phyloP scores from a whole-genome alignment of 169 alveolate species.

The Plasmodium malariae region DNA sequence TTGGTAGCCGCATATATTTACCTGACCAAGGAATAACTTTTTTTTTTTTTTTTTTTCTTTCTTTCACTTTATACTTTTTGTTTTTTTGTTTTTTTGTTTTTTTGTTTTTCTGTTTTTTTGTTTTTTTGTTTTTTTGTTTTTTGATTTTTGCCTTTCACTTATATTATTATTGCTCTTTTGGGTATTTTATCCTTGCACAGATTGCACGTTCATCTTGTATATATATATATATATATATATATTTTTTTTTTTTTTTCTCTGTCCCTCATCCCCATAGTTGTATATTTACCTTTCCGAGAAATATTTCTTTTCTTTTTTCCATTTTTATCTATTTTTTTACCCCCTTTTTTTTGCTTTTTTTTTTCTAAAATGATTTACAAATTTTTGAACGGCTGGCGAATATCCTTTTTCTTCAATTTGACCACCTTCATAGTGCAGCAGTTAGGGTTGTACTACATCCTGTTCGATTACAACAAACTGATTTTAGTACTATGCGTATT shows the following conservation, averaged over 20 bases:
- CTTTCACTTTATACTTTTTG: too few species aligned
- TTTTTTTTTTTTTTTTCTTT: too few species aligned
- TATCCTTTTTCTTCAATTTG: constrained; percentile 82
- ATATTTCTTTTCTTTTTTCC: background rate
- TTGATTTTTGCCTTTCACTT: too few species aligned
- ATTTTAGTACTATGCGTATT: constrained; percentile 76
- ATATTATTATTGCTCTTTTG: too few species aligned
- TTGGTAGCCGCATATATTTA: too few species aligned
- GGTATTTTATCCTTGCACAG: background rate
- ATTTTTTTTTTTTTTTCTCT: background rate
- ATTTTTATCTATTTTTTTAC: background rate
- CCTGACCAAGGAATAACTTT: too few species aligned
- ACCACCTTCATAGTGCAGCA: constrained; percentile 77
- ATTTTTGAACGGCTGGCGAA: constrained; percentile 80
- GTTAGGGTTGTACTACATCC: constrained; percentile 82
- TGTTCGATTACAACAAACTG: constrained; percentile 76
- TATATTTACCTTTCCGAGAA: too few species aligned
- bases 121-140: too few species aligned
- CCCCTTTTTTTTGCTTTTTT: background rate
- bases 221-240: background rate
- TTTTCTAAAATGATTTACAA: constrained; percentile 66
- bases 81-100: too few species aligned
- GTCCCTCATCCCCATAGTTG: background rate
- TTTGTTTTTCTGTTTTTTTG: too few species aligned
- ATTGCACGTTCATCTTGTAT: background rate